A percentile compares a stretch with the other conserved stretches of the same genome.
These are phyloP conservation scores for Canavalia gladiata DNA, from an alignment of 306 rosid species.

Conservation along the genomic window DNA sequence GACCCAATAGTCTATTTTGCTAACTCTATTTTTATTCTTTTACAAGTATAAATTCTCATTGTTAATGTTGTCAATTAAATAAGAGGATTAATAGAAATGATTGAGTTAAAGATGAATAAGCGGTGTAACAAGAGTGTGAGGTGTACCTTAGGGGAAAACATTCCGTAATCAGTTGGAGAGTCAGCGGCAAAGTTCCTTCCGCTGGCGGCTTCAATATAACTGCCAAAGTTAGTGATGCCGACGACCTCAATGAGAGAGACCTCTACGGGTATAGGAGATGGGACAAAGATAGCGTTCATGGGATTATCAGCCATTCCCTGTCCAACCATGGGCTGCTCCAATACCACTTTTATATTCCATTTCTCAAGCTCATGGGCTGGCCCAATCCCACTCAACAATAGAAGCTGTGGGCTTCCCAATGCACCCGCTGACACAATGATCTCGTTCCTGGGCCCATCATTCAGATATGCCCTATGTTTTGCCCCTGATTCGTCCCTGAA, in stretches of 20 bases:
- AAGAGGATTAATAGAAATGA: too few species aligned
- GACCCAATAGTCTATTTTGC: too few species aligned
- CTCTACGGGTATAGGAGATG: constrained; percentile 67
- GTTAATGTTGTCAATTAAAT: too few species aligned
- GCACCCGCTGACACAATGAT: constrained; percentile 75
- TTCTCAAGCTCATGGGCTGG: constrained; percentile 57
- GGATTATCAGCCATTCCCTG: constrained; percentile 79
- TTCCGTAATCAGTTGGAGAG: constrained; percentile 58
- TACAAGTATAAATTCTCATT: too few species aligned
- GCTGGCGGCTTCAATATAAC: constrained; percentile 78
- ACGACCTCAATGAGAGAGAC: constrained; percentile 53
- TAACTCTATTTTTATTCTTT: too few species aligned
- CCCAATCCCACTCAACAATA: constrained; percentile 79
- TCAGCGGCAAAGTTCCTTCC: constrained; percentile 61
- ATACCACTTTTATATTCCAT: constrained; percentile 56
- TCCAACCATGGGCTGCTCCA: constrained; percentile 70
- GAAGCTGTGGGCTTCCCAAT: constrained; percentile 82
- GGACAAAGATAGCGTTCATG: constrained; percentile 71
- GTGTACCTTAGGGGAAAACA: constrained; percentile 60
- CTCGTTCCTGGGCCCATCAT: constrained; percentile 52
- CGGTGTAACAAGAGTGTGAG: not conserved
- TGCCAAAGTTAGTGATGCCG: constrained; percentile 48
- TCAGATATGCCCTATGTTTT: constrained; percentile 61
- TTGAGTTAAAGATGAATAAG: too few species aligned
- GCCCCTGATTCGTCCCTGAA: constrained; percentile 54